phyloP scores from a whole-genome alignment of 2,329 filamentous ascomycete species.

The Cytospora paraplurivora region DNA sequence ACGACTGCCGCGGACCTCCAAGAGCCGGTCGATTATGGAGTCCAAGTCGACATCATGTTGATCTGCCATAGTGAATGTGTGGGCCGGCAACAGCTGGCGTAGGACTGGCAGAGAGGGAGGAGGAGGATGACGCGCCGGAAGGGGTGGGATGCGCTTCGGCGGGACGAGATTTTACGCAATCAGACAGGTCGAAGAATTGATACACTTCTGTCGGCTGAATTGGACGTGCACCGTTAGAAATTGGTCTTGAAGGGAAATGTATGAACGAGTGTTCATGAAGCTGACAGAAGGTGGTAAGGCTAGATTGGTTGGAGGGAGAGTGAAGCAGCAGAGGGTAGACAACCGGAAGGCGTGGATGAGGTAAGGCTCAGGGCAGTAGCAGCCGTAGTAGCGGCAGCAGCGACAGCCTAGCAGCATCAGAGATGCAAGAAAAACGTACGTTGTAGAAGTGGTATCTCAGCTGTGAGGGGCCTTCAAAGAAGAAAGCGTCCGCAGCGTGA shows the following conservation, averaged over 20 bases:
- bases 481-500: slow-evolving; percentile 28
- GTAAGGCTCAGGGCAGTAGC: slow-evolving; percentile 4
- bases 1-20: slow-evolving; percentile 96
- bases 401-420: background rate
- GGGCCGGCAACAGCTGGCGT: slow-evolving; percentile 40
- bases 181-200: slow-evolving; percentile 29
- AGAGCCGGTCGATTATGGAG: slow-evolving; percentile 97
- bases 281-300: background rate
- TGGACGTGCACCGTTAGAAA: slow-evolving; percentile 4
- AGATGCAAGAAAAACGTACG: slow-evolving; percentile 19
- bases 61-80: slow-evolving; percentile 56
- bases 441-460: slow-evolving; percentile 32
- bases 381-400: background rate
- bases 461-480: slow-evolving; percentile 25
- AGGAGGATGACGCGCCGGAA: slow-evolving; percentile 29
- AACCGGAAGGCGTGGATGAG: slow-evolving; percentile 11
- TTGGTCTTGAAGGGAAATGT: background rate
- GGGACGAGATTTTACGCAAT: slow-evolving; percentile 30
- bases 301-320: background rate
- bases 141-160: slow-evolving; percentile 29
- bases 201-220: slow-evolving; percentile 28
- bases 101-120: slow-evolving; percentile 28
- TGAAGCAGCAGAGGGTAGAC: slow-evolving; percentile 12
- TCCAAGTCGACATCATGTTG: slow-evolving; percentile 94
- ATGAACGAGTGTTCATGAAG: background rate